Base-by-base conservation (phyloP, 352 stramenopile species). In the Phytophthora quininea region DNA sequence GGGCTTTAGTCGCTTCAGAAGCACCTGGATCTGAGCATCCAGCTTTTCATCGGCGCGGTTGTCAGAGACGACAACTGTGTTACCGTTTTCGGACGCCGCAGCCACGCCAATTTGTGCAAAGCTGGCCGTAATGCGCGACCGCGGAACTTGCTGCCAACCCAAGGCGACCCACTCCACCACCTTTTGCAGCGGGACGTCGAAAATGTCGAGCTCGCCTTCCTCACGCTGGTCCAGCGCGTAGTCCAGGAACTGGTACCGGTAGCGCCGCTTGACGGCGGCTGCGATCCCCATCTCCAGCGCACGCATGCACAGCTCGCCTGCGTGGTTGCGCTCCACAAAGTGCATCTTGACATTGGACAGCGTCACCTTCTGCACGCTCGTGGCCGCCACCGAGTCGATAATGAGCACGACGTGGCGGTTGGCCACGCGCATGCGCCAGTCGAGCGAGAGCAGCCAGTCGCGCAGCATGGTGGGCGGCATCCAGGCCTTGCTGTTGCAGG, bases 381-480 rank as follows among this genome's bases (percentile, higher is more conserved):
- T 77, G 3, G 77, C 84, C 46, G 79, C 76, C 2, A 84, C 66
- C 54, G 77, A 78, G 72, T 90, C 80, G 7, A 95, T 42, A 40
- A 95, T 67, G 37, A 95, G 68, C 53, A 95, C 54, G 46, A 95
- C 76, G 4, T 88, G 70, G 35, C 86, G 86, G 68, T 90, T 84
- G 38, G 78, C 76, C 61, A 91, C 77, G 53, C 87, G 86, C 84
- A 95, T 90, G 33, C 81, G 80, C 80, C 80, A 89, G 71, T 95
- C 86, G 14, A 95, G 69, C 43, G 84, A 77, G 40, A 92, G 62
- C 19, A 95, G 65, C 86, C 86, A 95, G 51, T 93, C 82, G 19
- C 84, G 86, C 38, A 95, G 82, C 50, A 95, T 70, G n/a, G 79
- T 90, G 15, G 84, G 82, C 12, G 84, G 78, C 62, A 92, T 73